Evolutionary conservation across 106 monocot species (phyloP), one percentile per base, ranked within the genome.

Genomic region (Phalaenopsis aphrodite): DNA sequence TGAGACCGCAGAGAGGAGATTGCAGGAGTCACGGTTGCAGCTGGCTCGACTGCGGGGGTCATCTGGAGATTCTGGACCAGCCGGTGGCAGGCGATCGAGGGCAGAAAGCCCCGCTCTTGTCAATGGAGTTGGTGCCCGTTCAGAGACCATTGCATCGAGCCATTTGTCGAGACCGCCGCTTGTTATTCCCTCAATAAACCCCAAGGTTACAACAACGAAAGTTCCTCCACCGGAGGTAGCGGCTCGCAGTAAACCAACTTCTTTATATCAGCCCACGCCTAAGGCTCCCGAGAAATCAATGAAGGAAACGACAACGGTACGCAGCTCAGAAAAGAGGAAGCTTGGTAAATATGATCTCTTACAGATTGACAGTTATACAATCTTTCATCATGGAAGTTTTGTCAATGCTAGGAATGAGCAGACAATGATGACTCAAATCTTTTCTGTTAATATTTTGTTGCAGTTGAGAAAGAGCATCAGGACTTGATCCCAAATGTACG

Each of bases 401-500:
- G 36, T 61, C 36, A 76, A 77, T 45, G 21, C 8, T 8, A 56
- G 24, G 38, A 56, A 42, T 30, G 30, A 55, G 57, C 11, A 72
- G 30, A 79, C 57, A 24, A 57, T 2, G 21, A 39, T 76, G 47
- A 49, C 48, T 76, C 8, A 48, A 48, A 49, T 76, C 23, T 14
- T 52, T 15, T 23, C 16, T 21, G 12, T 64, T 61, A 46, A 65
- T 69, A 14, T 39, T 11, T 37, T 23, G 6, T 15, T 80, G 56
- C 72, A 46, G 56, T 52, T 14, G 76, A 86, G 66, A 94, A 79
- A 56, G 94, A 88, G 47, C 94, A 91, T 55, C 80, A 86, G 64
- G 86, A 91, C 56, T 74, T 94, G 86, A 86, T 91, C 58, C 87
- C 83, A 8, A 88, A 78, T n/a, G 58, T 94, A 37, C 78, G 86